phyloP scores from a whole-genome alignment of 2,329 filamentous ascomycete genomes.

The Sarocladium strictum region DNA sequence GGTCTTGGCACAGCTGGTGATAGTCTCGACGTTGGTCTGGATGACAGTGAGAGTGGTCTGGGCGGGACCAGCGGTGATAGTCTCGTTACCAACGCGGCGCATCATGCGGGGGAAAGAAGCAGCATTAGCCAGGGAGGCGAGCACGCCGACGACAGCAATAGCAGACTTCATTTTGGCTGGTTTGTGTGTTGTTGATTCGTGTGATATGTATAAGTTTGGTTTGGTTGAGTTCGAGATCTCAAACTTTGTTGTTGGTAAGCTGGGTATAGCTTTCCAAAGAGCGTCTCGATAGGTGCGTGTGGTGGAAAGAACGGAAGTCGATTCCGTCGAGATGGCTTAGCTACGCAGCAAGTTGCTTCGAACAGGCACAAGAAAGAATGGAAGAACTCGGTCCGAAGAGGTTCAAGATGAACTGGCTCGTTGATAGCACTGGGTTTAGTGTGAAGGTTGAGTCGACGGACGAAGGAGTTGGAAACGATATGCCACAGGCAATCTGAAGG shows the following conservation, averaged over 20 bases:
- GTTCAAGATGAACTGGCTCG: background rate
- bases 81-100: slow-evolving; percentile 21
- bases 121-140: slow-evolving; percentile 39
- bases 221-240: background rate
- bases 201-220: background rate
- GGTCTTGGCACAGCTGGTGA: slow-evolving; percentile 51
- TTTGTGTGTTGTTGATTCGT: slow-evolving; percentile 15
- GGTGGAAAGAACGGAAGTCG: slow-evolving; percentile 10
- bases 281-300: background rate
- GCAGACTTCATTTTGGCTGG: slow-evolving; percentile 42
- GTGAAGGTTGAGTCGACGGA: slow-evolving; percentile 9
- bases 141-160: slow-evolving; percentile 35
- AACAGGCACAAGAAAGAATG: slow-evolving; percentile 10
- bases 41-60: slow-evolving; percentile 42
- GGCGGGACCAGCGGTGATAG: slow-evolving; percentile 12
- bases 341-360: slow-evolving; percentile 9
- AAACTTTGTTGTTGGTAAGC: background rate
- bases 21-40: slow-evolving; percentile 48
- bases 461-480: slow-evolving; percentile 10
- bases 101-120: slow-evolving; percentile 28
- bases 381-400: background rate
- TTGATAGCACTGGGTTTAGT: background rate
- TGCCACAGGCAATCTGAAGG: slow-evolving; percentile 12
- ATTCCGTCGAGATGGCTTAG: slow-evolving; percentile 10
- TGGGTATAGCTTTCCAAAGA: slow-evolving; percentile 8